Base-by-base conservation (phyloP, 805 yeast species). In the Suhomyces xylopsoci region DNA sequence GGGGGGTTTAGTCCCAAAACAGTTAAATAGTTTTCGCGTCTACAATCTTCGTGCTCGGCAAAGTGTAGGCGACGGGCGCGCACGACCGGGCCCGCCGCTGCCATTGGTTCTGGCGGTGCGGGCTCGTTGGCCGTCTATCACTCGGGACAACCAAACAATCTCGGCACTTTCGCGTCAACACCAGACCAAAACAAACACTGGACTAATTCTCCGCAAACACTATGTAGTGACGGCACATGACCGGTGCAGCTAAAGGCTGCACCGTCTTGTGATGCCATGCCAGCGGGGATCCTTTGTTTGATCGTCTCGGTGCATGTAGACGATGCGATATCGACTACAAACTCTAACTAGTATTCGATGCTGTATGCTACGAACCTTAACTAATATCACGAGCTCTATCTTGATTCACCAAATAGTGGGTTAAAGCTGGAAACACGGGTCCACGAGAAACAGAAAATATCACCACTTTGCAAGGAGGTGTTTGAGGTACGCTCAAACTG, bases 1-100 rank as follows among this genome's bases (percentile, higher is more conserved):
- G 40, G 40, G 17, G 14, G 38, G n/a, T 30, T 19, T 28, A 5
- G 26, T n/a, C 48, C 48, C 40, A 32, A 45, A 17, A 30, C 14
- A 34, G 48, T 30, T 45, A 45, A 45, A 45, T 45, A 22, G 26
- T 15, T 14, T 34, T 28, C 48, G 48, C 48, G 40, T 45, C 45
- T 22, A n/a, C 12, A 9, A 15, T 10, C 12, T 7, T 12, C 3
- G 20, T 22, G 46, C 28, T 22, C 24, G 46, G 46, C 46, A 25
- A 43, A 22, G n/a, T 12, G 6, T 28, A 28, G 32, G 32, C 32
- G 32, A 28, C 12, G 25, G n/a, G 45, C 25, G 12, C 28, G 20
- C 28, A 22, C 45, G 28, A 42, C 45, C 32, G 2, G n/a, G 7
- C 5, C 17, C 45, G 6, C 20, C 17, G 26, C 14, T 24, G 9